Percentiles rank a stretch among this genome's conserved stretches.
Evolutionary conservation across 345 rosid genomes (phyloP).

Genomic region (Iberis pinnata): DNA sequence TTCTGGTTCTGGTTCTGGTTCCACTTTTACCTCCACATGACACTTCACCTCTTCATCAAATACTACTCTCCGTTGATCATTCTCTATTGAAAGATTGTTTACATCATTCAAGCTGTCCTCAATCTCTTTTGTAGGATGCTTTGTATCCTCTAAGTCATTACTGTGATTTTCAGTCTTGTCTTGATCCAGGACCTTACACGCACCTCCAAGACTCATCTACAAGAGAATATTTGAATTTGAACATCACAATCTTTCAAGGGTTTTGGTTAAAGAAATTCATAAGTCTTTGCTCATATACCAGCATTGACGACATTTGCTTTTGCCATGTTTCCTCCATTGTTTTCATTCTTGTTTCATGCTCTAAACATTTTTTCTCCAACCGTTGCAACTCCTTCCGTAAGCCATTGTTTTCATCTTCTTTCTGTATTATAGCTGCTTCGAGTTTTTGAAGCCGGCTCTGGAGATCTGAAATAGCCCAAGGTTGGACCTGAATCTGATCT

Average conservation of each 20-base stretch:
- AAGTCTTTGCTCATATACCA: slow-evolving; percentile 31
- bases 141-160: slow-evolving; percentile 60
- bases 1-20: slow-evolving; percentile 38
- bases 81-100: slow-evolving; percentile 56
- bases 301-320: slow-evolving; percentile 81
- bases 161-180: slow-evolving; percentile 43
- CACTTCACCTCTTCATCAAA: slow-evolving; percentile 58
- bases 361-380: slow-evolving; percentile 65
- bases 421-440: slow-evolving; percentile 56
- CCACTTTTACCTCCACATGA: slow-evolving; percentile 40
- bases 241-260: background rate
- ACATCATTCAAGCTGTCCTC: slow-evolving; percentile 50
- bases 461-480: slow-evolving; percentile 57
- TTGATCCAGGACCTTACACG: slow-evolving; percentile 58
- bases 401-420: slow-evolving; percentile 76
- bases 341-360: slow-evolving; percentile 82
- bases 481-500: slow-evolving; percentile 53
- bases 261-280: background rate
- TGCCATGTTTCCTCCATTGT: slow-evolving; percentile 95
- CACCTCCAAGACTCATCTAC: slow-evolving; percentile 76
- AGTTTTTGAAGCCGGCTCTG: slow-evolving; percentile 60
- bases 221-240: slow-evolving; percentile 7
- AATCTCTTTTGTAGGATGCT: slow-evolving; percentile 59
- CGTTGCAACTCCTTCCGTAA: slow-evolving; percentile 65
- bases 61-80: slow-evolving; percentile 56